These are phyloP conservation scores for Isatis lusitanica DNA, from an alignment of 441 rosid genomes.

Conservation along the genomic window DNA sequence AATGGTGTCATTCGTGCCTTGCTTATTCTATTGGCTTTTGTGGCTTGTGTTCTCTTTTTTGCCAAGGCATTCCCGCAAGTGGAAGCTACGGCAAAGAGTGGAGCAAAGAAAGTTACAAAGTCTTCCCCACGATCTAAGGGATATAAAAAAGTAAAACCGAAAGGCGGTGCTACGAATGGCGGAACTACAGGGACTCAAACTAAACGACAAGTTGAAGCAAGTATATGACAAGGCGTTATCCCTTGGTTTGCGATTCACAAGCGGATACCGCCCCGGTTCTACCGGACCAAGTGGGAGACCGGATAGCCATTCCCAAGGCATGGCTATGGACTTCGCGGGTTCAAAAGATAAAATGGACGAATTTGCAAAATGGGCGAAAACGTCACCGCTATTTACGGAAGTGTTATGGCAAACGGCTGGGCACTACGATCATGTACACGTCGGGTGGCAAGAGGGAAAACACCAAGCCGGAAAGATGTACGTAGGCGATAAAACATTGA, in stretches of 20 bases:
- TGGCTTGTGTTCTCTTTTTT: neutral
- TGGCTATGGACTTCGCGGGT: neutral
- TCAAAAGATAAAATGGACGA: neutral
- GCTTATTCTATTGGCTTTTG: neutral
- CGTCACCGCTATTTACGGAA: neutral
- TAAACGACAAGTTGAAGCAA: neutral
- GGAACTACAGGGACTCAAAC: neutral
- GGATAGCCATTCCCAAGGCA: neutral
- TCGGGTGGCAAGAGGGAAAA: neutral
- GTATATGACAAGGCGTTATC: neutral
- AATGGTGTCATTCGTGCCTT: neutral
- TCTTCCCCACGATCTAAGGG: neutral
- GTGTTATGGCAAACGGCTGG: neutral
- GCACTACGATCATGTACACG: neutral
- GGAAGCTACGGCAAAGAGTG: neutral
- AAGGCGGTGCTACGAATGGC: neutral
- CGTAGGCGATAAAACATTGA: neutral
- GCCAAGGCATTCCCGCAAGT: neutral
- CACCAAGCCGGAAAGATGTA: neutral
- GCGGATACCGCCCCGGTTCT: neutral
- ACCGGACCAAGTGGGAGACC: neutral
- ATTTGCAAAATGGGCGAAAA: neutral
- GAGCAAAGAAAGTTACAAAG: neutral
- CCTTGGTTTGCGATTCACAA: neutral
- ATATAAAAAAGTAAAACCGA: neutral